These are phyloP conservation scores for Leishmania braziliensis DNA, from an alignment of 208 protist species.

Conservation along the genomic window DNA sequence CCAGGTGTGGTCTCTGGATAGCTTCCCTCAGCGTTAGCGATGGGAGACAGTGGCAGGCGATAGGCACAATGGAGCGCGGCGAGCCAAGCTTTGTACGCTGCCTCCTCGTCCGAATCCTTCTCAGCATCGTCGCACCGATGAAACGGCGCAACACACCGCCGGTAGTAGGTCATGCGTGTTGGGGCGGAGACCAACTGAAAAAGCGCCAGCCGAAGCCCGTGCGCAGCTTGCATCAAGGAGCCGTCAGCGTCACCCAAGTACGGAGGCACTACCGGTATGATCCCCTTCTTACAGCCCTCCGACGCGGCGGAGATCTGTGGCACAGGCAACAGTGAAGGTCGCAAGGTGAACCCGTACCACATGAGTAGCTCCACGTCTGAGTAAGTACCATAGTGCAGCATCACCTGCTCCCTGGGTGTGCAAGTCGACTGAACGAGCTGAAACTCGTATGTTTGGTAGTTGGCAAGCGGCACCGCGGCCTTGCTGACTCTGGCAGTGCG, in stretches of 20 bases:
- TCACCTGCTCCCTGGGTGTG: constrained; percentile 58
- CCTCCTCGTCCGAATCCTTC: constrained; percentile 10
- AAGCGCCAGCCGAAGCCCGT: constrained; percentile 12
- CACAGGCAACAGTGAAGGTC: constrained; percentile 56
- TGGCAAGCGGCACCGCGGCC: constrained; percentile 22
- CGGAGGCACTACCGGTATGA: constrained; percentile 19
- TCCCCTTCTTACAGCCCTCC: neutral
- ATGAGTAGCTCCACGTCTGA: constrained; percentile 86
- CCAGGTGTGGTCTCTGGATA: constrained; percentile 32
- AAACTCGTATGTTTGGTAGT: constrained; percentile 63
- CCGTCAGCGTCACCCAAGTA: neutral
- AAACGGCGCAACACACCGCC: constrained; percentile 1
- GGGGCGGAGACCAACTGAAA: constrained; percentile 7
- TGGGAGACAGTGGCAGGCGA: constrained; percentile 57
- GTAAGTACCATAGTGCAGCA: constrained; percentile 87
- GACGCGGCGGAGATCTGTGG: neutral
- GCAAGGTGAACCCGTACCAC: constrained; percentile 92
- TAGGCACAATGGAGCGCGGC: constrained; percentile 52
- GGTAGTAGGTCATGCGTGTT: constrained; percentile 21
- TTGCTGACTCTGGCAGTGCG: constrained; percentile 25
- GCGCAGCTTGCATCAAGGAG: constrained; percentile 4
- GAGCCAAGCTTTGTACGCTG: constrained; percentile 43
- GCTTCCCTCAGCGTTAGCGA: constrained; percentile 68
- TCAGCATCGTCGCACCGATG: neutral
- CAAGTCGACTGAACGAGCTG: constrained; percentile 38